Evolutionary conservation across 2,329 filamentous ascomycete species (phyloP).

Genomic region (Thielaviopsis ethacetica): DNA sequence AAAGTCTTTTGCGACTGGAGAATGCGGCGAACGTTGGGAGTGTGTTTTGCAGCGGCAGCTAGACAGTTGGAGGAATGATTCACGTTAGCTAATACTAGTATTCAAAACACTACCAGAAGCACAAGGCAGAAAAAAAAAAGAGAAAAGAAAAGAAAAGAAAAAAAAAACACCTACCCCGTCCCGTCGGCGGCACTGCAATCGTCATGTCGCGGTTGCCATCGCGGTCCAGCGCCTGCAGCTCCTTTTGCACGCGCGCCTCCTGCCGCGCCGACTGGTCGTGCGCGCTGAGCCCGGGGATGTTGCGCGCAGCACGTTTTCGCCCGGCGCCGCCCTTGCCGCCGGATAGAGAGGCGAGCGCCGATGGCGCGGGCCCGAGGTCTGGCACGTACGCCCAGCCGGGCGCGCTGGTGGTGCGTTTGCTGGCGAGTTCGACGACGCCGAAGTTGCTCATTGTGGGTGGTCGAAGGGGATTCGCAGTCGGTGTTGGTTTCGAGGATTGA

Average conservation of each 20-base stretch:
- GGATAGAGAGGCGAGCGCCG: slow-evolving; percentile 27
- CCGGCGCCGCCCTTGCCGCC: slow-evolving; percentile 27
- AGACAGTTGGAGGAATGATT: neutral
- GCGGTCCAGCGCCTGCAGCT: slow-evolving; percentile 66
- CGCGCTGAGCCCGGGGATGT: slow-evolving; percentile 31
- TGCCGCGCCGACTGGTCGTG: slow-evolving; percentile 66
- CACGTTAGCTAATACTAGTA: neutral
- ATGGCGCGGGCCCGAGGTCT: slow-evolving; percentile 46
- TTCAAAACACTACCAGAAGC: neutral
- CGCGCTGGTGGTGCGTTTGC: slow-evolving; percentile 48
- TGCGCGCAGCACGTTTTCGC: slow-evolving; percentile 58
- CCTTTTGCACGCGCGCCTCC: slow-evolving; percentile 64
- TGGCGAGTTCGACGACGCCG: slow-evolving; percentile 70
- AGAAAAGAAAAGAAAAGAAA: neutral
- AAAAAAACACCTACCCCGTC: slow-evolving; percentile 21
- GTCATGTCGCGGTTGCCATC: slow-evolving; percentile 59
- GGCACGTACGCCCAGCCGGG: slow-evolving; percentile 90
- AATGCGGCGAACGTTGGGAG: slow-evolving; percentile 57
- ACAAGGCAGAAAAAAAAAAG: neutral
- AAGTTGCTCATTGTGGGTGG: slow-evolving; percentile 41
- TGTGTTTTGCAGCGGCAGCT: slow-evolving; percentile 31
- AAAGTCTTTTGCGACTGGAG: slow-evolving; percentile 70
- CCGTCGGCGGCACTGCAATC: slow-evolving; percentile 50
- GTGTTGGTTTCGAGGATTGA: neutral
- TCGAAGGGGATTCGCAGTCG: neutral